Evolutionary conservation across 2,329 filamentous ascomycete genomes (phyloP).

Genomic region (Coleophoma eucalyptorum): DNA sequence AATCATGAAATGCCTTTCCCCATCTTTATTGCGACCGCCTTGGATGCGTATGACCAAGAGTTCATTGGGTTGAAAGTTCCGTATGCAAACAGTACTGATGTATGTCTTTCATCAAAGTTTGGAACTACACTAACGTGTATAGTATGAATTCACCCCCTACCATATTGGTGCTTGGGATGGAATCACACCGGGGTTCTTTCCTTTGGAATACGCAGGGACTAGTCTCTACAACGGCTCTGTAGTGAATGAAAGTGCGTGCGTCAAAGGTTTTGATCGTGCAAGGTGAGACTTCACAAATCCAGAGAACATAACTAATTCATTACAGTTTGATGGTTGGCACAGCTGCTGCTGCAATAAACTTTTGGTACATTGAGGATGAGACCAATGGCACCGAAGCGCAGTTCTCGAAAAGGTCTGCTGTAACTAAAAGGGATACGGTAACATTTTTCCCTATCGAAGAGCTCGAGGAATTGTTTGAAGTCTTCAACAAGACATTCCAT

Average conservation of each 20-base stretch:
- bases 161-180: constrained; percentile 30
- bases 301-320: not conserved
- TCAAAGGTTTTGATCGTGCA: constrained; percentile 27
- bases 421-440: too few species aligned
- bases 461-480: constrained; percentile 13
- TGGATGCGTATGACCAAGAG: constrained; percentile 1
- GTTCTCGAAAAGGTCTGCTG: too few species aligned
- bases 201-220: constrained; percentile 25
- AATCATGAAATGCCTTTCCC: constrained; percentile 11
- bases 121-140: not conserved
- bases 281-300: not conserved
- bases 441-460: not conserved
- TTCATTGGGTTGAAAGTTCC: constrained; percentile 7
- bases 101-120: not conserved
- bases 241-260: constrained; percentile 20
- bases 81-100: constrained; percentile 17
- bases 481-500: constrained; percentile 20
- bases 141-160: constrained; percentile 29
- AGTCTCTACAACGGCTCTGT: constrained; percentile 21
- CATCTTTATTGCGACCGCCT: constrained; percentile 4
- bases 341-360: constrained; percentile 22
- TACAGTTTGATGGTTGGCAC: constrained; percentile 26
- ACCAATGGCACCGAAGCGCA: constrained; percentile 4
- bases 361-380: constrained; percentile 19
- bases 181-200: constrained; percentile 24